Evolutionary conservation across 768 basidiomycete genomes (phyloP), one percentile per base, ranked within the genome.

Genomic region (Pleurotus salmoneostramineus): DNA sequence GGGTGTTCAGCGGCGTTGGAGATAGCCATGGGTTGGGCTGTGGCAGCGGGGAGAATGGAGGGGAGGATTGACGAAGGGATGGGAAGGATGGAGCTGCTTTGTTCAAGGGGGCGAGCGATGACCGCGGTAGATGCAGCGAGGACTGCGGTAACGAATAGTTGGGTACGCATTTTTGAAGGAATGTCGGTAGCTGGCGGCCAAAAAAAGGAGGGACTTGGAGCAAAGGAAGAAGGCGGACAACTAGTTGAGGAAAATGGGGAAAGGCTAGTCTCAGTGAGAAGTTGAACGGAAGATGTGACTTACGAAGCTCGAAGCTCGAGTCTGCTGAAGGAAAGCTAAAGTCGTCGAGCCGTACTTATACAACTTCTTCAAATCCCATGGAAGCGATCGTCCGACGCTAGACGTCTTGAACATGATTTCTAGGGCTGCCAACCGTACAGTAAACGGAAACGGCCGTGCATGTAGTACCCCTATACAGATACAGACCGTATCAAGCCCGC

Each of bases 381-480:
- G 21, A 27, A 27, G 21, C 21, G 21, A 27, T 27, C 3, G 21
- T 27, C 21, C 21, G 21, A 27, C 3, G 21, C 21, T 27, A 3
- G 21, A 27, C 1, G 21, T 27, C 21, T 27, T 27, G 21, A 27
- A 27, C 21, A 27, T 27, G 21, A 27, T n/a, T n/a, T n/a, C n/a
- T 56, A 57, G 56, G 56, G 56, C 56, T 57, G 50, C 17, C 32
- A 43, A 15, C 56, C 46, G 56, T 50, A 57, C 56, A 45, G 47
- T 57, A 57, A 50, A 57, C 56, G 56, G 56, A 12, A 33, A 57
- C 47, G 56, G 56, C 56, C 56, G 56, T 57, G 50, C 33, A 40
- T n/a, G 49, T 50, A 57, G 47, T 45, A 12, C 5, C 31, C 14
- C 49, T 21, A 14, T 52, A 57, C 56, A 47, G 56, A 11, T 15